Conservation (phyloP, 768 basidiomycete genomes). For the Pleurotus ostreatus region DNA sequence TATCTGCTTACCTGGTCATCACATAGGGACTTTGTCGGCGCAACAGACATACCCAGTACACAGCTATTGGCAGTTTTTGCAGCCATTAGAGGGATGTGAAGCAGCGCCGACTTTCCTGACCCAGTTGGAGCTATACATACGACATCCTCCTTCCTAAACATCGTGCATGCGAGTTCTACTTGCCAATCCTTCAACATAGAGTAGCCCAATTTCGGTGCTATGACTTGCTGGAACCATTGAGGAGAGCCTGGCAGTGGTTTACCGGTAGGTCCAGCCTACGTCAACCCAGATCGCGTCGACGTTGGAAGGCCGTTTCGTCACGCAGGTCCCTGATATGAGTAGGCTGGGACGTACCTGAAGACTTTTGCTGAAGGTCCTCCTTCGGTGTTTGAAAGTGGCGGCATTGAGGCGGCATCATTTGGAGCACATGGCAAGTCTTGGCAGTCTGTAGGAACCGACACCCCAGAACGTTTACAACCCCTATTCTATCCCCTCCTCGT, state of each 20-base stretch:
- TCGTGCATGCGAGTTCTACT: neutral
- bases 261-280: neutral
- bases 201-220: neutral
- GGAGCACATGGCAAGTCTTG: no score
- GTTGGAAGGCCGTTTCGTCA: no score
- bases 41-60: neutral
- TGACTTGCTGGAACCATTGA: neutral
- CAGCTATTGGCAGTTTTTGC: neutral
- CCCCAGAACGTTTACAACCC: no score
- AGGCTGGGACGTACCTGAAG: no score
- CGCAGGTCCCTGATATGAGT: no score
- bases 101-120: neutral
- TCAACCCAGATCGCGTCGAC: no score
- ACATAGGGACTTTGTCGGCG: neutral
- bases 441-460: no score
- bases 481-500: no score
- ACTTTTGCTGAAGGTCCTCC: no score
- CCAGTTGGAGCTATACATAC: neutral
- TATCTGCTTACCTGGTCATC: constrained; percentile 3
- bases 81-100: constrained; percentile 1
- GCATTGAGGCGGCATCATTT: no score
- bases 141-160: neutral
- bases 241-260: neutral
- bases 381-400: no score
- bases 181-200: neutral